Conservation (phyloP, 257 asterid species). For the Primulina eburnea region DNA sequence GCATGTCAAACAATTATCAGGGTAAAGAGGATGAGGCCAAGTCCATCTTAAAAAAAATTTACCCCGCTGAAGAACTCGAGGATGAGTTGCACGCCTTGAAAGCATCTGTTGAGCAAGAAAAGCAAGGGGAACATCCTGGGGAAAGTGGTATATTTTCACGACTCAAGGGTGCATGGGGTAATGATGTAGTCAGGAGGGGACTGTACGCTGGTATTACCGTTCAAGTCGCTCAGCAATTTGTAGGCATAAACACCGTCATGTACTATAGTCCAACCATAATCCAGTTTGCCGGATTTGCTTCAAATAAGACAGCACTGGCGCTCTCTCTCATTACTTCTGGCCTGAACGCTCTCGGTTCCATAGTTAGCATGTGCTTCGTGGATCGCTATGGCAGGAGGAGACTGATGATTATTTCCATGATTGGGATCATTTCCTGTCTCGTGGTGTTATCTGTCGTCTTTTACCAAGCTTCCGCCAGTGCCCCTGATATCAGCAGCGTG, state of each 20-base stretch:
- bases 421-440: constrained; percentile 34
- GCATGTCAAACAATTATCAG: constrained; percentile 8
- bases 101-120: constrained; percentile 16
- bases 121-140: constrained; percentile 17
- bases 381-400: constrained; percentile 42
- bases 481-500: constrained; percentile 1
- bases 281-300: constrained; percentile 40
- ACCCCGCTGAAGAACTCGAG: constrained; percentile 19
- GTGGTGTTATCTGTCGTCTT: constrained; percentile 28
- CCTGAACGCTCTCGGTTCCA: constrained; percentile 33
- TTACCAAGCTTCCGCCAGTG: constrained; percentile 19
- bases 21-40: constrained; percentile 33
- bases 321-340: constrained; percentile 40
- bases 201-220: constrained; percentile 32
- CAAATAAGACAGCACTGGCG: constrained; percentile 35
- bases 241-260: neutral
- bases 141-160: constrained; percentile 12
- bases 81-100: constrained; percentile 15
- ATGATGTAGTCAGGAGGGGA: constrained; percentile 31
- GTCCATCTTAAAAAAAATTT: constrained; percentile 29
- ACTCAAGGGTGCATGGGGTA: constrained; percentile 27
- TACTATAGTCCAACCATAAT: constrained; percentile 11
- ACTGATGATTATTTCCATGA: constrained; percentile 36
- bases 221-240: constrained; percentile 30
- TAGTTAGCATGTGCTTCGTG: constrained; percentile 37